phyloP scores from a whole-genome alignment of 495 filamentous ascomycete genomes.

The Neurospora discreta region DNA sequence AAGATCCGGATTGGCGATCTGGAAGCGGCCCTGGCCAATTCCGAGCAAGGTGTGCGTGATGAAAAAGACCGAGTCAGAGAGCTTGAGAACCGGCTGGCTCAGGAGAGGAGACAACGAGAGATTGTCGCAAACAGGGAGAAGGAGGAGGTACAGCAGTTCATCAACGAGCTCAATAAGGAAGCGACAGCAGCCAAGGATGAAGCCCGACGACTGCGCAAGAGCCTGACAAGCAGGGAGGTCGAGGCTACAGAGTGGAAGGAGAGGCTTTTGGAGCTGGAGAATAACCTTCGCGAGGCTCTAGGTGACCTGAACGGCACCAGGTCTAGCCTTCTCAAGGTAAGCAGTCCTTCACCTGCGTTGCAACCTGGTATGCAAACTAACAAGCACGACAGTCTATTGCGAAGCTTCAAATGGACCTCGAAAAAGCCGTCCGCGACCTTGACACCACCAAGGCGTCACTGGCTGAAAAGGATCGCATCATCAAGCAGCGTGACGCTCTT shows the following conservation, averaged over 20 bases:
- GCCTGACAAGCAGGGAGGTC: constrained; percentile 68
- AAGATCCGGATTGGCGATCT: constrained; percentile 97
- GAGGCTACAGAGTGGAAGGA: constrained; percentile 86
- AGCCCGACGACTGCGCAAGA: constrained; percentile 65
- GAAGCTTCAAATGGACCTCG: constrained; percentile 79
- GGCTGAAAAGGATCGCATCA: constrained; percentile 75
- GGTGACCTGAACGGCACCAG: constrained; percentile 77
- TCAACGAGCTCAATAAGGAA: constrained; percentile 79
- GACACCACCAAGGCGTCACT: constrained; percentile 63
- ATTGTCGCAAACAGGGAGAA: constrained; percentile 77
- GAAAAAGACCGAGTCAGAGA: constrained; percentile 73
- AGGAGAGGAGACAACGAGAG: constrained; percentile 78
- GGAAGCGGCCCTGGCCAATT: constrained; percentile 65
- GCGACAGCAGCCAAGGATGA: constrained; percentile 78
- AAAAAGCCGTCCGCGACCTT: constrained; percentile 69
- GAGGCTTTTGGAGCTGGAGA: constrained; percentile 78
- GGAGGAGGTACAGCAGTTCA: constrained; percentile 60
- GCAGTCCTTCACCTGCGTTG: not conserved
- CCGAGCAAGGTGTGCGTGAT: constrained; percentile 59
- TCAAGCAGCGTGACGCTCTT: constrained; percentile 85
- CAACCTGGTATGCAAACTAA: not conserved
- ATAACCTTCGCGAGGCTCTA: constrained; percentile 71
- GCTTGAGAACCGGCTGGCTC: constrained; percentile 62
- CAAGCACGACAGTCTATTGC: constrained; percentile 52
- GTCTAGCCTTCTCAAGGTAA: constrained; percentile 67